These are phyloP conservation scores for Ceratocystis destructans DNA, from an alignment of 2,329 filamentous ascomycete species.

Conservation along the genomic window DNA sequence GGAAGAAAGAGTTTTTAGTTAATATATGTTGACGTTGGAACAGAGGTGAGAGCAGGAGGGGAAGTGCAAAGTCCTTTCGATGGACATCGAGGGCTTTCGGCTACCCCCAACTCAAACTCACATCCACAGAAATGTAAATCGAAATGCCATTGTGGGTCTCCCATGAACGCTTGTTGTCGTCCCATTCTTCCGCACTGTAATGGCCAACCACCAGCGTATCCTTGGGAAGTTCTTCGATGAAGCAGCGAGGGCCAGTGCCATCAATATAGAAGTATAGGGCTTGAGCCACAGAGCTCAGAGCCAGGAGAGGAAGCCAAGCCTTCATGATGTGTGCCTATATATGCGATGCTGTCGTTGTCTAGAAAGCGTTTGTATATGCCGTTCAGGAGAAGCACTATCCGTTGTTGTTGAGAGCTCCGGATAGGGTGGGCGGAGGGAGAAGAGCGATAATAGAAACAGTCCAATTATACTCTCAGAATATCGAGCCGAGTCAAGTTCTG, in stretches of 20 bases:
- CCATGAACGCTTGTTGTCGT: constrained; percentile 56
- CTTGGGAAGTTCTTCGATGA: constrained; percentile 96
- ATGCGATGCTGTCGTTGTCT: neutral
- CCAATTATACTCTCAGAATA: neutral
- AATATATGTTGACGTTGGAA: neutral
- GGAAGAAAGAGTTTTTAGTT: neutral
- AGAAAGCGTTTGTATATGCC: neutral
- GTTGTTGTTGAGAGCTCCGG: neutral
- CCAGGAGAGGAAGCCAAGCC: constrained; percentile 49
- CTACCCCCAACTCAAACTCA: constrained; percentile 28
- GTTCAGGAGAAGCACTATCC: neutral
- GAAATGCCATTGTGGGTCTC: constrained; percentile 58
- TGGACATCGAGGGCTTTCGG: too few relatives aligned
- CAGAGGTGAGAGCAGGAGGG: too few relatives aligned
- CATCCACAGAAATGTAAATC: constrained; percentile 84
- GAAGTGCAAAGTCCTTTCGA: too few relatives aligned
- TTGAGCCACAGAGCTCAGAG: constrained; percentile 52
- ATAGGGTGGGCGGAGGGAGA: neutral
- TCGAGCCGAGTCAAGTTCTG: too few relatives aligned
- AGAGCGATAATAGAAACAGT: neutral
- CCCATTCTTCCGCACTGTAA: constrained; percentile 75
- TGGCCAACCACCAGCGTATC: constrained; percentile 92
- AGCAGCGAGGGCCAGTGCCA: constrained; percentile 74
- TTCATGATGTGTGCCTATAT: constrained; percentile 34
- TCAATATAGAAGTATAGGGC: constrained; percentile 96